Conservation (phyloP, 2,329 filamentous ascomycete genomes). For the Aspergillus flavus region DNA sequence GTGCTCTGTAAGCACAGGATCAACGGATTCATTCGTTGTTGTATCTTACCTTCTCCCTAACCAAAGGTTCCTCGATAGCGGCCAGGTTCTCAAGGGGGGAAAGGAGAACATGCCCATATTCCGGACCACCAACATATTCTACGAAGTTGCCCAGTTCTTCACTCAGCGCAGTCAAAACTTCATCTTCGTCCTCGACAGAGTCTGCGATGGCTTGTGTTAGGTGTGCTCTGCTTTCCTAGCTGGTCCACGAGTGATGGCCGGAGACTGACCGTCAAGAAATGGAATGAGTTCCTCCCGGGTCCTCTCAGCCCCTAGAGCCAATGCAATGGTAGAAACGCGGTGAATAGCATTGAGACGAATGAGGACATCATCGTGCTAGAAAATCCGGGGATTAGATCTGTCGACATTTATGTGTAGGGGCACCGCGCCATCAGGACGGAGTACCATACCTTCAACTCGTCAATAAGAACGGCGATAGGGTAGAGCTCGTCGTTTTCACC, state of each 20-base stretch:
- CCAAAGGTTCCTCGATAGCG: slow-evolving; percentile 96
- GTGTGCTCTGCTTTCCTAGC: slow-evolving; percentile 10
- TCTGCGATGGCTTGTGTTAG: slow-evolving; percentile 60
- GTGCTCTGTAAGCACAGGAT: slow-evolving; percentile 8
- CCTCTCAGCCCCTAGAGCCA: slow-evolving; percentile 91
- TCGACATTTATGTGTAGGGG: slow-evolving; percentile 19
- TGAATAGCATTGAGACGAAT: slow-evolving; percentile 98
- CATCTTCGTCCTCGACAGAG: slow-evolving; percentile 98
- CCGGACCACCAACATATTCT: slow-evolving; percentile 93
- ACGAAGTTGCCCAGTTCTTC: slow-evolving; percentile 96
- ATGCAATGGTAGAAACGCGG: slow-evolving; percentile 94
- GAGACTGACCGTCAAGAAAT: slow-evolving; percentile 87
- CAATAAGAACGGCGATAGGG: slow-evolving; percentile 98
- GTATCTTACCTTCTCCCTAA: slow-evolving; percentile 84
- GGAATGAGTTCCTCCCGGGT: slow-evolving; percentile 98
- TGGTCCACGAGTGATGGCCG: slow-evolving; percentile 13
- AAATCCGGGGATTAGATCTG: slow-evolving; percentile 18
- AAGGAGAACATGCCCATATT: slow-evolving; percentile 92
- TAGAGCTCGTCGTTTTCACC: slow-evolving; percentile 98
- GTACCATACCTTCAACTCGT: slow-evolving; percentile 88
- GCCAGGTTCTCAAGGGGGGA: slow-evolving; percentile 97
- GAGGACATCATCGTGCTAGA: slow-evolving; percentile 95
- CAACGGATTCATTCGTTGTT: slow-evolving; percentile 1
- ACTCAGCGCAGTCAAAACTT: slow-evolving; percentile 94
- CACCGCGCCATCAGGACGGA: slow-evolving; percentile 9